A percentile compares a stretch with the other conserved stretches of the same genome.
phyloP scores from a whole-genome alignment of 1,284 basidiomycete species.

The Ceratobasidium sp. region DNA sequence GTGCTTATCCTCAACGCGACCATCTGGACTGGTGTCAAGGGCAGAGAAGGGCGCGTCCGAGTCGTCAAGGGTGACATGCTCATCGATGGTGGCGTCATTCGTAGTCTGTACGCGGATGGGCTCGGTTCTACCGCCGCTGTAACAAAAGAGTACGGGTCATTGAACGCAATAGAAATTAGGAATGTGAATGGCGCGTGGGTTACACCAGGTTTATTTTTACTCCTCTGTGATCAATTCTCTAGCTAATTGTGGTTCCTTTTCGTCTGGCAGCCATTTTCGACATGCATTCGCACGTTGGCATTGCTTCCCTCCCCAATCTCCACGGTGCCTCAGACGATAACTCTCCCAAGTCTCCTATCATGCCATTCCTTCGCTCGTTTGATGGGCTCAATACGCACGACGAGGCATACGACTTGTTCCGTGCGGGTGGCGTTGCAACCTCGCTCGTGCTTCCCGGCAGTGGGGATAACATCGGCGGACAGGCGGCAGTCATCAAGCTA shows the following conservation, averaged over 20 bases:
- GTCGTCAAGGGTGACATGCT: slow-evolving; percentile 51
- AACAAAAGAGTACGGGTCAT: background rate
- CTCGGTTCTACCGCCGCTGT: slow-evolving; percentile 42
- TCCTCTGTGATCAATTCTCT: no score
- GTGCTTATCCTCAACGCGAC: slow-evolving; percentile 82
- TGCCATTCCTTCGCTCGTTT: slow-evolving; percentile 62
- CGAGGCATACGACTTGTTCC: slow-evolving; percentile 59
- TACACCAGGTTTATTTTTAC: slow-evolving; percentile 58
- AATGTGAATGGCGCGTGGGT: slow-evolving; percentile 61
- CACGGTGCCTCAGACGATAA: slow-evolving; percentile 55
- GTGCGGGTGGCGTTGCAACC: slow-evolving; percentile 64
- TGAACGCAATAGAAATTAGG: slow-evolving; percentile 48
- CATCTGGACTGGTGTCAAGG: slow-evolving; percentile 77
- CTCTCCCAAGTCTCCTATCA: slow-evolving; percentile 57
- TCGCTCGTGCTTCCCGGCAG: slow-evolving; percentile 62
- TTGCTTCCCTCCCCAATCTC: slow-evolving; percentile 46
- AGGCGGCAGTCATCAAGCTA: slow-evolving; percentile 64
- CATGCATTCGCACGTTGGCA: slow-evolving; percentile 56
- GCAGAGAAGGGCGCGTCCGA: slow-evolving; percentile 62
- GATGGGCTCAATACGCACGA: slow-evolving; percentile 67
- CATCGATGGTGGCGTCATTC: slow-evolving; percentile 62
- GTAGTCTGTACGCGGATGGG: slow-evolving; percentile 46
- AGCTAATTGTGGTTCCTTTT: no score
- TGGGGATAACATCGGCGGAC: slow-evolving; percentile 52
- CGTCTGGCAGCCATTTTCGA: slow-evolving; percentile 48